Percentiles rank a stretch among this genome's conserved stretches.
These are phyloP conservation scores for Hemileccinum impolitum DNA, from an alignment of 768 basidiomycete species.

Conservation along the genomic window DNA sequence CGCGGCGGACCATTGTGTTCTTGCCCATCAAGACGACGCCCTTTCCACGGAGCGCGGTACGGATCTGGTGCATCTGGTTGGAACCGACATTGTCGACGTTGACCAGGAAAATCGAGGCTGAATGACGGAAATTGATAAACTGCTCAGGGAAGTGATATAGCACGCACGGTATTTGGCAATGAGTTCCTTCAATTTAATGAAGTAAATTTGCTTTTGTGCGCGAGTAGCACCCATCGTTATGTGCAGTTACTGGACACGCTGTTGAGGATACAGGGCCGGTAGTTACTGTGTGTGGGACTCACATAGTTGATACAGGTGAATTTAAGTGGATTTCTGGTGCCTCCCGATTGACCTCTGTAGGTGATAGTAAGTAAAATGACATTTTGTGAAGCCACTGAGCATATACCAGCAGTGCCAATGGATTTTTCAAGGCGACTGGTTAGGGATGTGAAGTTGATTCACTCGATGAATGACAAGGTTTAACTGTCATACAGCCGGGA, in stretches of 20 bases:
- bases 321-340: constrained; percentile 47
- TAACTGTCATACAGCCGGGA: constrained; percentile 13
- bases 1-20: constrained; percentile 99
- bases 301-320: constrained; percentile 24
- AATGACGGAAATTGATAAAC: constrained; percentile 1
- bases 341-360: constrained; percentile 89
- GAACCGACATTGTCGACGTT: constrained; percentile 99
- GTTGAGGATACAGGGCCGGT: background rate
- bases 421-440: constrained; percentile 88
- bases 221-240: constrained; percentile 86
- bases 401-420: constrained; percentile 77
- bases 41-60: constrained; percentile 92
- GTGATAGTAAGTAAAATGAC: constrained; percentile 8
- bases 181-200: constrained; percentile 90
- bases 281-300: constrained; percentile 10
- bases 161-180: constrained; percentile 83
- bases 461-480: constrained; percentile 24
- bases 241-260: constrained; percentile 17
- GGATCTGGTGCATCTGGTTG: constrained; percentile 99
- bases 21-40: constrained; percentile 99
- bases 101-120: constrained; percentile 97
- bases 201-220: constrained; percentile 88
- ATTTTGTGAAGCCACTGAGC: constrained; percentile 14
- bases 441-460: constrained; percentile 14
- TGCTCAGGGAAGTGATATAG: background rate